Percentiles rank a stretch among this genome's conserved stretches.
These are phyloP conservation scores for Diplosphaera chodatii DNA, from an alignment of 139 green algal genomes.

Conservation along the genomic window DNA sequence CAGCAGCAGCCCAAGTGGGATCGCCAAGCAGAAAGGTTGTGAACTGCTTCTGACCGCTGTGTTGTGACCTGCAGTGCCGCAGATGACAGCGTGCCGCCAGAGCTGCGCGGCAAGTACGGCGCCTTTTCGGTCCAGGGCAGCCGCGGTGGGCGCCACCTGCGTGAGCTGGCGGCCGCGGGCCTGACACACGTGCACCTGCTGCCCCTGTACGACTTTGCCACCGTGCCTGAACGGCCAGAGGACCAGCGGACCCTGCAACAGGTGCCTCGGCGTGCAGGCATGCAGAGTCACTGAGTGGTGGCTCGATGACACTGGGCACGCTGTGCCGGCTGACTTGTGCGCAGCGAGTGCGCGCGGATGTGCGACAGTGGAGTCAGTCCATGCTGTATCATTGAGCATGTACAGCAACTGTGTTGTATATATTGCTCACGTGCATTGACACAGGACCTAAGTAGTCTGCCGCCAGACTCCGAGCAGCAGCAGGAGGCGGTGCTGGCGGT, in stretches of 20 bases:
- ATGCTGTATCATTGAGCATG: too few relatives aligned
- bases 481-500: slow-evolving; percentile 59
- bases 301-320: too few relatives aligned
- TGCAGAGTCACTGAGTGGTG: too few relatives aligned
- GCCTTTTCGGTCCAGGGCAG: slow-evolving; percentile 55
- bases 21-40: too few relatives aligned
- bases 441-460: slow-evolving; percentile 36
- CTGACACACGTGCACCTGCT: slow-evolving; percentile 87
- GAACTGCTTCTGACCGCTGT: too few relatives aligned
- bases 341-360: too few relatives aligned
- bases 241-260: slow-evolving; percentile 44
- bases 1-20: too few relatives aligned
- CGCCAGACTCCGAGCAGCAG: slow-evolving; percentile 58
- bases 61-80: slow-evolving; percentile 34
- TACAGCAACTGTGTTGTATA: too few relatives aligned
- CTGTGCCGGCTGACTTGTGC: too few relatives aligned
- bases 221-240: slow-evolving; percentile 66
- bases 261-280: neutral
- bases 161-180: slow-evolving; percentile 39
- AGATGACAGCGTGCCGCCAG: slow-evolving; percentile 52
- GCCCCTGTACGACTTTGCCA: slow-evolving; percentile 79
- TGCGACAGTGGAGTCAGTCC: too few relatives aligned
- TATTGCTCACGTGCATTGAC: too few relatives aligned
- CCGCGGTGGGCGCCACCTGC: slow-evolving; percentile 36
- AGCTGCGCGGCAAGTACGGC: slow-evolving; percentile 68